A percentile compares a stretch with the other conserved stretches of the same genome.
These are phyloP conservation scores for Phycomyces blakesleeanus DNA, from an alignment of 192 early-diverging fungal species.

Conservation along the genomic window DNA sequence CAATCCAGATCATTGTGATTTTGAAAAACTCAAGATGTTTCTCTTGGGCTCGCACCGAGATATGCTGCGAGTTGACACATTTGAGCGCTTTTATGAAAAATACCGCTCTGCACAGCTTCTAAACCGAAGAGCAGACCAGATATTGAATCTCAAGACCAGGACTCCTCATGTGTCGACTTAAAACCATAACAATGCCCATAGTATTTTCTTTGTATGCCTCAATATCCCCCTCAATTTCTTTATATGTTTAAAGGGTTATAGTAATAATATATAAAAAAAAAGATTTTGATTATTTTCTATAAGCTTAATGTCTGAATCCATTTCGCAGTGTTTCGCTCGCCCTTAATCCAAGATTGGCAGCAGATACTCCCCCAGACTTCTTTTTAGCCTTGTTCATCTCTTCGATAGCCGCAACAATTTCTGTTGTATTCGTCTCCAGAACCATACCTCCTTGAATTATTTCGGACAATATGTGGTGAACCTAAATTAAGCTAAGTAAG, in stretches of 20 bases:
- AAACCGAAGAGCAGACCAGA: slow-evolving; percentile 41
- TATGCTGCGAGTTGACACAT: slow-evolving; percentile 48
- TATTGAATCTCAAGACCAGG: slow-evolving; percentile 23
- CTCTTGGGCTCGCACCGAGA: slow-evolving; percentile 48
- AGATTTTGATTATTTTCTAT: not conserved
- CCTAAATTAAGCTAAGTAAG: slow-evolving; percentile 20
- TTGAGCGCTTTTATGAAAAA: slow-evolving; percentile 56
- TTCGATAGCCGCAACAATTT: slow-evolving; percentile 67
- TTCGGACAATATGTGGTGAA: slow-evolving; percentile 81
- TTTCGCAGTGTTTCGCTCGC: slow-evolving; percentile 28
- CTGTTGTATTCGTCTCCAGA: slow-evolving; percentile 71
- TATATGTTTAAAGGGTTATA: not conserved
- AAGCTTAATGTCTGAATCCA: slow-evolving; percentile 24
- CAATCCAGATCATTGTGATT: slow-evolving; percentile 89
- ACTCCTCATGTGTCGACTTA: not conserved
- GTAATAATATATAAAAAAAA: not conserved
- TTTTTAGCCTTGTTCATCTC: slow-evolving; percentile 61
- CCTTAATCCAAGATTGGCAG: slow-evolving; percentile 21
- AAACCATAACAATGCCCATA: not conserved
- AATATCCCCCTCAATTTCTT: not conserved
- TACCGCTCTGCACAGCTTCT: slow-evolving; percentile 54
- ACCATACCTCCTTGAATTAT: slow-evolving; percentile 91
- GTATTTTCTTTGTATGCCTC: not conserved
- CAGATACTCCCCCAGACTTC: slow-evolving; percentile 30
- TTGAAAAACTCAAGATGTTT: slow-evolving; percentile 48